A percentile compares a stretch with the other conserved stretches of the same genome.
These are phyloP conservation scores for Tetrahymena thermophila DNA, from an alignment of 73 alveolate species.

Conservation along the genomic window DNA sequence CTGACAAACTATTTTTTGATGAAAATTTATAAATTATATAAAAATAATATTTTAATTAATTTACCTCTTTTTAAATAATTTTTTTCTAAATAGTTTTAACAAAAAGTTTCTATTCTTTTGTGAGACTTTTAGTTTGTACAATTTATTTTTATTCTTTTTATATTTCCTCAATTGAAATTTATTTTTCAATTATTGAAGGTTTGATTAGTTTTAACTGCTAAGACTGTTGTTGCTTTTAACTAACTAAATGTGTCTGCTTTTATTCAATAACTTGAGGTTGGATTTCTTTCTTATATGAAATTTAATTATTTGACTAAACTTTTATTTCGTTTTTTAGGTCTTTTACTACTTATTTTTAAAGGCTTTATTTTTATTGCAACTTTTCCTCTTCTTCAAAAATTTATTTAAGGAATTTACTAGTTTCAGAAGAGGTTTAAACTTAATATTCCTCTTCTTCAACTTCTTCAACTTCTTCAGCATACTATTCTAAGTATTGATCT, in stretches of 20 bases:
- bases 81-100: neutral
- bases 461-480: neutral
- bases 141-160: neutral
- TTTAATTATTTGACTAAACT: neutral
- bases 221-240: neutral
- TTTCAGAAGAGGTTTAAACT: neutral
- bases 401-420: neutral
- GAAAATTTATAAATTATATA: neutral
- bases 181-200: neutral
- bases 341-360: neutral
- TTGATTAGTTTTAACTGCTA: neutral
- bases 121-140: neutral
- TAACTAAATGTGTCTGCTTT: too few relatives aligned
- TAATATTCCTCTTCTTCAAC: neutral
- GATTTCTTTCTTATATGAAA: neutral
- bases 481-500: neutral
- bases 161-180: neutral
- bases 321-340: neutral
- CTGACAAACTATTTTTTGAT: neutral
- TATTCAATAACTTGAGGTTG: neutral
- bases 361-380: neutral
- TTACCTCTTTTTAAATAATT: neutral
- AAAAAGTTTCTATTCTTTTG: neutral
- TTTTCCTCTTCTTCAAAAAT: neutral
- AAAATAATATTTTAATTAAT: neutral